Base-by-base conservation (phyloP, 768 basidiomycete species). In the Hericium coralloides region DNA sequence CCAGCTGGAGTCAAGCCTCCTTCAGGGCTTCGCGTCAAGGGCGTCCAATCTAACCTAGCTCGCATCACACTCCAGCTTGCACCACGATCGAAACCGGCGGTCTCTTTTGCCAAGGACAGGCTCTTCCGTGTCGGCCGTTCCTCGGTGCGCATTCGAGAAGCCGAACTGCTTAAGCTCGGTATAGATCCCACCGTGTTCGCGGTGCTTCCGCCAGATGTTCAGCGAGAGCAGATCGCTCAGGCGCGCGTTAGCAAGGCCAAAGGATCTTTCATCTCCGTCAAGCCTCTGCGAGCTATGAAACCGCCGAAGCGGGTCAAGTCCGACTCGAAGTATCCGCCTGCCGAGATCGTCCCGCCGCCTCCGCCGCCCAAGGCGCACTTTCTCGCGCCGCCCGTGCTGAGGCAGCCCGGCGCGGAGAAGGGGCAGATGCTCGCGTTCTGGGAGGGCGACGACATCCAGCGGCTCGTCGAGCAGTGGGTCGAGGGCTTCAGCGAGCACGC, bases 381-480 rank as follows among this genome's bases (percentile, higher is more conserved):
- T 56, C 71, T 74, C 0, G 71, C 71, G 17, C 74, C 74, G 9
- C 80, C 83, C 1, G 70, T 74, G 54, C 71, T 90, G 49, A 79
- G 83, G 55, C 81, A 80, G 58, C 79, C 80, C 31, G 22, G 8
- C 78, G 79, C 50, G 73, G 75, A 52, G 51, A 59, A 52, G 79
- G 76, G 77, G 23, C 79, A 82, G 68, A 84, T 82, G 64, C 58
- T 83, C 39, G 69, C 73, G 49, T 83, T 85, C 53, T 79, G 77
- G 12, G 83, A 87, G 64, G 78, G 83, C 20, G 79, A 79, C 23
- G 91, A 93, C 59, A 78, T 98, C 14, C 83, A 91, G 68, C 69
- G 69, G 4, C 76, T 87, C 20, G 76, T 98, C 41, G 84, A 84
- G 60, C 67, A 74, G 38, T 98, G 94, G 94, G 82, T 98, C 8